Conservation (phyloP, 495 filamentous ascomycete species). For the Penicillium desertorum region DNA sequence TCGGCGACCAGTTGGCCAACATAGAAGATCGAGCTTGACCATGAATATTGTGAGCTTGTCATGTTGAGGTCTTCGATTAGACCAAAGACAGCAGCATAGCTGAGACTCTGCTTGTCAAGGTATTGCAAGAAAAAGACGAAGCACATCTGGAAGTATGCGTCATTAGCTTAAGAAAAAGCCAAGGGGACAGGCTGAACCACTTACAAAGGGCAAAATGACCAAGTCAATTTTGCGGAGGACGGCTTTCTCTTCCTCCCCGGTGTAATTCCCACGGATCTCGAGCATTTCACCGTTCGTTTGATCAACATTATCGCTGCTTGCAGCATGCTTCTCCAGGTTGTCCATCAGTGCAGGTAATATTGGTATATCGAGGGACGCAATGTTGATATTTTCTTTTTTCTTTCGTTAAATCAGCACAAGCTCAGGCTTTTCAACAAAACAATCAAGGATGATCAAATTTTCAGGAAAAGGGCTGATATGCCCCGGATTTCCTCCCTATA, state of each 20-base stretch:
- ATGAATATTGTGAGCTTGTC: conserved; percentile 51
- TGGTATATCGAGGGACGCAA: too few relatives aligned
- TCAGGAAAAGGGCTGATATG: background rate
- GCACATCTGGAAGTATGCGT: conserved; percentile 24
- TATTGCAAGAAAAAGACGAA: conserved; percentile 37
- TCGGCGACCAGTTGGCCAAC: conserved; percentile 52
- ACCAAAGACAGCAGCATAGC: conserved; percentile 56
- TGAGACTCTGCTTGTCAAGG: conserved; percentile 58
- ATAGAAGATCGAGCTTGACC: conserved; percentile 43
- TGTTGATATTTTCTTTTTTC: background rate
- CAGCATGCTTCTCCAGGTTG: conserved; percentile 2
- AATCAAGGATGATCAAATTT: background rate
- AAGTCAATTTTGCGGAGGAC: conserved; percentile 51
- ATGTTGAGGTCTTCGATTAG: conserved; percentile 53
- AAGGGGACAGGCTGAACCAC: background rate
- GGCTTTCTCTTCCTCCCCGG: conserved; percentile 41
- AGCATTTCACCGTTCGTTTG: conserved; percentile 11
- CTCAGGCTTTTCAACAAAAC: background rate
- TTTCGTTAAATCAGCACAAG: background rate
- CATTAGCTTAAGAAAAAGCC: background rate
- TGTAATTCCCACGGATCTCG: conserved; percentile 30
- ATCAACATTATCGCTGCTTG: conserved; percentile 9
- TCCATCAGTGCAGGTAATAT: conserved; percentile 10
- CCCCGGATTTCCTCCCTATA: conserved; percentile 4
- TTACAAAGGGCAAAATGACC: conserved; percentile 43